Conservation (phyloP, 225 moss, liverwort and hornwort species). For the Marchantia paleacea region DNA sequence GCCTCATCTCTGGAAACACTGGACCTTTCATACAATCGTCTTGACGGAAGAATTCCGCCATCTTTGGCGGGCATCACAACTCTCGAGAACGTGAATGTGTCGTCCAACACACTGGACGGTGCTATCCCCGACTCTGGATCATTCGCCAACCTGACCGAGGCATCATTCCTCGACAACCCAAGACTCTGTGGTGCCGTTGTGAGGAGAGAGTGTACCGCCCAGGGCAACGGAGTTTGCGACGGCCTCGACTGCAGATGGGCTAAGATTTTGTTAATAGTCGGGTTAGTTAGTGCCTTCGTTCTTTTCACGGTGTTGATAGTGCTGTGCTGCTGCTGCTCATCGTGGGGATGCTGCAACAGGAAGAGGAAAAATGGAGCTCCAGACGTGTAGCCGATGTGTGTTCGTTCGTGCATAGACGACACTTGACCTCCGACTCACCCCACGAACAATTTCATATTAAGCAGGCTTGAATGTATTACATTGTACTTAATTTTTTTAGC, state of each 20-base stretch:
- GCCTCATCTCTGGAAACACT: not conserved
- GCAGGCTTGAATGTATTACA: not conserved
- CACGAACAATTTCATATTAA: not conserved
- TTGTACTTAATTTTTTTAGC: constrained; percentile 1
- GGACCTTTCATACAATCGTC: constrained; percentile 14
- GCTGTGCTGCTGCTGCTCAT: constrained; percentile 7
- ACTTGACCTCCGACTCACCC: too few relatives aligned
- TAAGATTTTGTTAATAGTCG: constrained; percentile 13
- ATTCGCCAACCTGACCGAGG: constrained; percentile 10
- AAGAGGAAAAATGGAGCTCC: not conserved
- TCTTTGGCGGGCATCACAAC: constrained; percentile 3
- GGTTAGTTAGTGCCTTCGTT: not conserved
- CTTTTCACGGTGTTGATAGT: not conserved
- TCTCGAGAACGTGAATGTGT: constrained; percentile 8
- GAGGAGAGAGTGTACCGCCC: not conserved
- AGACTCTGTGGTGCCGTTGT: constrained; percentile 12
- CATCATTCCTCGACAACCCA: constrained; percentile 7
- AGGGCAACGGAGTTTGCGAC: constrained; percentile 8
- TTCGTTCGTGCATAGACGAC: not conserved
- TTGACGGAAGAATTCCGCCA: constrained; percentile 15
- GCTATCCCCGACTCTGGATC: constrained; percentile 13
- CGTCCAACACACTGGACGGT: constrained; percentile 14
- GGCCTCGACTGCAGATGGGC: constrained; percentile 18
- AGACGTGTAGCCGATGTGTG: not conserved
- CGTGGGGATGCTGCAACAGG: constrained; percentile 7